Base-by-base conservation (phyloP, 768 basidiomycete species). In the Candolleomyces efflorescens region DNA sequence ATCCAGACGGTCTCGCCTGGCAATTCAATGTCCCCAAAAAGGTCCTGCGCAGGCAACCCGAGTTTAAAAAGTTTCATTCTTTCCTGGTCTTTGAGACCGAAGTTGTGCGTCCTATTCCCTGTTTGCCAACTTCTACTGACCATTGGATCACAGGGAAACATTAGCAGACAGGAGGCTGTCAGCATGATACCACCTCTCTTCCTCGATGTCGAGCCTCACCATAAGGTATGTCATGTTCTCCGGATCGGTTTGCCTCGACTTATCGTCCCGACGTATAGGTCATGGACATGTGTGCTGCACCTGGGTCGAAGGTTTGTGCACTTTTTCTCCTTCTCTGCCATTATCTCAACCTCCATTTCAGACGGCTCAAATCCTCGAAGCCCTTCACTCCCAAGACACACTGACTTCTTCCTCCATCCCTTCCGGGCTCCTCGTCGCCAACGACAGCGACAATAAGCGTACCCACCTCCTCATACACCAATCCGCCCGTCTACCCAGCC, bases 111-210 rank as follows among this genome's bases (percentile, higher is more conserved):
- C 20, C 46, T n/a, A n/a, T n/a, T 20, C 23, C 46, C 32, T 15
- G 20, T 17, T 20, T 23, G 37, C 39, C 9, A 12, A 26, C n/a
- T 24, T 15, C 49, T 62, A 48, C 53, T 18, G 22, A 7, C n/a
- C 20, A 12, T 38, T 11, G 15, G 3, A 13, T 26, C 0, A 37
- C 3, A 95, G 93, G 95, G 97, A 48, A 99, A 99, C 64, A 80
- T 98, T 48, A 96, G 94, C 11, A 78, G 97, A 20, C 95, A 98
- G 71, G 97, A 99, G 72, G 94, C 93, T 17, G 97, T 99, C 58
- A 96, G 93, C 69, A 99, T 99, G 97, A 77, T 99, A n/a, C 97
- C 97, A 5, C 96, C 97, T 0, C 81, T 99, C 2, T 86, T 98
- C 63, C 82, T 99, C 36, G 91, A 94, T 55, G 92, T 98, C n/a